These are phyloP conservation scores for Pseudozyma thailandica DNA, from an alignment of 1,284 basidiomycete species.

Conservation along the genomic window DNA sequence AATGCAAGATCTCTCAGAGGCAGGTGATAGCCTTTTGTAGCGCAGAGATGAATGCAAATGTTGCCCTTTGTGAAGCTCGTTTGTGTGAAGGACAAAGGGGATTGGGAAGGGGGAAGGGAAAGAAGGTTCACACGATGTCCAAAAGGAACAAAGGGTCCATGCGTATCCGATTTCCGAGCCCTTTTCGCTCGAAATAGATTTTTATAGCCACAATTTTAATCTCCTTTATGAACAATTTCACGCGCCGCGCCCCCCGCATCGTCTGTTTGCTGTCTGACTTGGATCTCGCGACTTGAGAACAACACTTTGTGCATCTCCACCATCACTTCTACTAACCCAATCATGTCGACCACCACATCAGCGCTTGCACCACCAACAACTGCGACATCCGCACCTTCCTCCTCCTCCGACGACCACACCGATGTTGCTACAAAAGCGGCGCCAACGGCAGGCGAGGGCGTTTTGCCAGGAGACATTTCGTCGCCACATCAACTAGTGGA, in stretches of 20 bases:
- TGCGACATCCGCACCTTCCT: neutral
- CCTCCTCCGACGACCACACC: slow-evolving; percentile 7
- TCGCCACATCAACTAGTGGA: slow-evolving; percentile 65
- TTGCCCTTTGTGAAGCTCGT: slow-evolving; percentile 6
- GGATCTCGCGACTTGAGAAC: neutral
- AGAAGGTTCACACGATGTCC: neutral
- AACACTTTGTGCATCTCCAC: slow-evolving; percentile 1
- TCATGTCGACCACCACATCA: neutral
- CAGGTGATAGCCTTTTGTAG: no score
- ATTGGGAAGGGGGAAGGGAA: slow-evolving; percentile 1
- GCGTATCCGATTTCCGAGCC: slow-evolving; percentile 4
- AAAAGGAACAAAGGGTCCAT: slow-evolving; percentile 13
- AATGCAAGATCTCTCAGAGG: neutral
- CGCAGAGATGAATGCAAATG: neutral
- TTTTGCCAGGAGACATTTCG: slow-evolving; percentile 41
- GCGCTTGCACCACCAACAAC: neutral
- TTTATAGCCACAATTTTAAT: neutral
- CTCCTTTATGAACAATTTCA: neutral
- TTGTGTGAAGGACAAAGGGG: slow-evolving; percentile 5
- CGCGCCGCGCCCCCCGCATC: no score
- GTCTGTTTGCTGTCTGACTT: no score
- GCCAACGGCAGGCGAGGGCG: neutral
- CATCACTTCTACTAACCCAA: neutral
- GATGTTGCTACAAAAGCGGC: neutral
- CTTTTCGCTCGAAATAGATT: neutral